Percentiles rank a stretch among this genome's conserved stretches.
Evolutionary conservation across 2,329 filamentous ascomycete species (phyloP).

Genomic region (Cercospora sp.): DNA sequence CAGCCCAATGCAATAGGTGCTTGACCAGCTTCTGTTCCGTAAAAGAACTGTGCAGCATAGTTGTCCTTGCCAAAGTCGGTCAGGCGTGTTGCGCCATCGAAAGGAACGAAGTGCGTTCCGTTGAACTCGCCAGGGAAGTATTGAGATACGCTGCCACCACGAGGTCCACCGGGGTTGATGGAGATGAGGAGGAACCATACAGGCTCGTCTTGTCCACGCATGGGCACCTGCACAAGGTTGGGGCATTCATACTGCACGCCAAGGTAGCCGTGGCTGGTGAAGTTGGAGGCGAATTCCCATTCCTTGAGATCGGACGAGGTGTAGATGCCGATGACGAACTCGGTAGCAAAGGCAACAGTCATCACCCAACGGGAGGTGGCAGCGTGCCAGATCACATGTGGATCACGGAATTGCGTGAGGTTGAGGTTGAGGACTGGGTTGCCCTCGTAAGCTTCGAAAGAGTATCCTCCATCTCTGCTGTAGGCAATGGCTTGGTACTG

Average conservation of each 20-base stretch:
- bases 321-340: slow-evolving; percentile 61
- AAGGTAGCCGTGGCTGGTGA: slow-evolving; percentile 54
- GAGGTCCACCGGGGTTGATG: slow-evolving; percentile 59
- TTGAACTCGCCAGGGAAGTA: slow-evolving; percentile 64
- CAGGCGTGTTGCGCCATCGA: slow-evolving; percentile 42
- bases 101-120: slow-evolving; percentile 59
- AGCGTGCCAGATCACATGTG: slow-evolving; percentile 62
- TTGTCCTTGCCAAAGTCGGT: slow-evolving; percentile 48
- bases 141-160: slow-evolving; percentile 57
- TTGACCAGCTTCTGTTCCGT: slow-evolving; percentile 43
- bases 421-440: slow-evolving; percentile 63
- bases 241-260: slow-evolving; percentile 65
- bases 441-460: slow-evolving; percentile 58
- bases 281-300: slow-evolving; percentile 62
- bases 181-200: slow-evolving; percentile 53
- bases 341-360: slow-evolving; percentile 54
- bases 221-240: slow-evolving; percentile 59
- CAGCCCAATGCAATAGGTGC: slow-evolving; percentile 55
- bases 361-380: slow-evolving; percentile 57
- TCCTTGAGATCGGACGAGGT: slow-evolving; percentile 59
- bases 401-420: slow-evolving; percentile 62
- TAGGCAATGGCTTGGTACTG: slow-evolving; percentile 64
- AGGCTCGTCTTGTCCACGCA: slow-evolving; percentile 45
- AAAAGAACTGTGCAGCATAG: slow-evolving; percentile 60
- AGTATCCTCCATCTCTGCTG: slow-evolving; percentile 62